Percentiles rank a stretch among this genome's conserved stretches.
phyloP scores from a whole-genome alignment of 495 filamentous ascomycete species.

The Penicillium subrubescens region DNA sequence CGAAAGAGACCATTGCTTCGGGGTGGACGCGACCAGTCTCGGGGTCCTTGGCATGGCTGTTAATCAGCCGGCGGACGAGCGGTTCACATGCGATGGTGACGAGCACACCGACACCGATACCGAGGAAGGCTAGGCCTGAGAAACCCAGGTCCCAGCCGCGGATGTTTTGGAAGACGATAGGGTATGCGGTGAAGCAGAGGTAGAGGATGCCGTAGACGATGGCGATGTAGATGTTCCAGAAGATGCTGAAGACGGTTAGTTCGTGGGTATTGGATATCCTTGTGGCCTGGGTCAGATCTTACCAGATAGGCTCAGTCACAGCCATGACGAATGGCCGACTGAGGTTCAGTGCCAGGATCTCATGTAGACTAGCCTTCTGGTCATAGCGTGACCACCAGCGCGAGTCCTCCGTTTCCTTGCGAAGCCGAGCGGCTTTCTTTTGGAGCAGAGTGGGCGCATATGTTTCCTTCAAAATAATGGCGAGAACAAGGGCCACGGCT shows the following conservation, averaged over 20 bases:
- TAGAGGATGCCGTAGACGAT: conserved; percentile 74
- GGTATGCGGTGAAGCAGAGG: conserved; percentile 81
- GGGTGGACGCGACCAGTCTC: conserved; percentile 66
- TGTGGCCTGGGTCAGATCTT: conserved; percentile 26
- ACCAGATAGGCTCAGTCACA: conserved; percentile 82
- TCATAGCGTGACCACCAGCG: conserved; percentile 81
- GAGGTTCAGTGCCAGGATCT: conserved; percentile 69
- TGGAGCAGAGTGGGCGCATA: conserved; percentile 76
- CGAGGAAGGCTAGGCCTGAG: conserved; percentile 72
- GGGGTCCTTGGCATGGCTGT: conserved; percentile 67
- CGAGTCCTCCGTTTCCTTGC: conserved; percentile 74
- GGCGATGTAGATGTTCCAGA: conserved; percentile 76
- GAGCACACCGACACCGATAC: conserved; percentile 74
- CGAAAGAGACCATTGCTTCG: conserved; percentile 72
- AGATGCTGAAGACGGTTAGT: too few relatives aligned
- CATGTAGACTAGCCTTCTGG: conserved; percentile 54
- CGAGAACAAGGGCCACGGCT: conserved; percentile 54
- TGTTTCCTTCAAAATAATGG: conserved; percentile 67
- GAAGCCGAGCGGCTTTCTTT: conserved; percentile 63
- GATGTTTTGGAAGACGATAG: conserved; percentile 71
- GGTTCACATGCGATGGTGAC: conserved; percentile 69
- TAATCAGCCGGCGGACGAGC: conserved; percentile 70
- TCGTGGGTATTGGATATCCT: too few relatives aligned
- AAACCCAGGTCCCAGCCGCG: conserved; percentile 71
- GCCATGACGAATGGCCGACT: conserved; percentile 76